phyloP scores from a whole-genome alignment of 163 green algal species.

The Scenedesmus sp. region DNA sequence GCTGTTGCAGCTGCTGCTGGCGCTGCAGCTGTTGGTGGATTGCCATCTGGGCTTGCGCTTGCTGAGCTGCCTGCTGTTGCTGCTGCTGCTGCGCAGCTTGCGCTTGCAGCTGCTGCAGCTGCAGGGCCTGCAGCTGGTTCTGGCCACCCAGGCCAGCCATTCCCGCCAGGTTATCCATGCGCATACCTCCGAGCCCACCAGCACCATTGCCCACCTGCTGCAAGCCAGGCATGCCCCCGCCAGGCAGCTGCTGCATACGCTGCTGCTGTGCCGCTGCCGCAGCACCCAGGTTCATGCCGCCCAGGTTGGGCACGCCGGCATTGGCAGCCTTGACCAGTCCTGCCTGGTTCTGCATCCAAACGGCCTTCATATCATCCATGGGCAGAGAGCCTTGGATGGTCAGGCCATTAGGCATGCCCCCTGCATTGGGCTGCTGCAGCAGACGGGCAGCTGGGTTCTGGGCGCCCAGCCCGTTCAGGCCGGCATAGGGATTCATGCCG shows the following conservation, averaged over 20 bases:
- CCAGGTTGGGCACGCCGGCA: not conserved
- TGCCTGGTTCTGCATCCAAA: constrained; percentile 47
- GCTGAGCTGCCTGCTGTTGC: constrained; percentile 26
- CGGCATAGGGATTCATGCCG: constrained; percentile 50
- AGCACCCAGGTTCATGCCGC: not conserved
- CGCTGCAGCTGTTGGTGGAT: constrained; percentile 24
- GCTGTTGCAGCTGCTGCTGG: constrained; percentile 45
- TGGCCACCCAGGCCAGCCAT: constrained; percentile 10
- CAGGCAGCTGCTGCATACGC: constrained; percentile 16
- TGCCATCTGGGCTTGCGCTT: constrained; percentile 18
- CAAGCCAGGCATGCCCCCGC: constrained; percentile 31
- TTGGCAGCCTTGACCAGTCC: constrained; percentile 25
- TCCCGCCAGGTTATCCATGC: not conserved
- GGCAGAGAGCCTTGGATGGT: constrained; percentile 42
- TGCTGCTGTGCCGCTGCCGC: not conserved
- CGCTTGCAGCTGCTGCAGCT: constrained; percentile 37
- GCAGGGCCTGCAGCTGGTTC: constrained; percentile 43
- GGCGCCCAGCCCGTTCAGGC: constrained; percentile 36
- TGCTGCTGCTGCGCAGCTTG: constrained; percentile 28
- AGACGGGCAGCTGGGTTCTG: constrained; percentile 29
- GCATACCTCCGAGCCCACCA: not conserved
- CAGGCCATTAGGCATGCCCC: constrained; percentile 42
- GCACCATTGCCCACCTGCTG: constrained; percentile 35
- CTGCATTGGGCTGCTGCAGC: constrained; percentile 29
- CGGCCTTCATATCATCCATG: constrained; percentile 46